A percentile compares a stretch with the other conserved stretches of the same genome.
phyloP scores from a whole-genome alignment of 2,329 filamentous ascomycete species.

The Phaeosphaeria sp. region DNA sequence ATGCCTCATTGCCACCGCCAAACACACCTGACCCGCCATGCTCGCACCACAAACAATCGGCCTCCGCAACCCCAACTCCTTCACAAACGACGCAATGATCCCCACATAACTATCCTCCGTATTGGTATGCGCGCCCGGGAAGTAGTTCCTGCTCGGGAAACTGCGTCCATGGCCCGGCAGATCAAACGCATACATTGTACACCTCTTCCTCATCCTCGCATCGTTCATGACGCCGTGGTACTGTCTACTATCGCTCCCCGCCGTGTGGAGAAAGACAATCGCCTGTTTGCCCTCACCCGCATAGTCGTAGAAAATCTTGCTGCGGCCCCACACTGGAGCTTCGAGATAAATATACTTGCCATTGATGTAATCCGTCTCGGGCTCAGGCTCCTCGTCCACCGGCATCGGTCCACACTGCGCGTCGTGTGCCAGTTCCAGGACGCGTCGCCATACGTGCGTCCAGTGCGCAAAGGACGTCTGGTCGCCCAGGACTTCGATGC shows the following conservation, averaged over 20 bases:
- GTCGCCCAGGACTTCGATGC: conserved; percentile 56
- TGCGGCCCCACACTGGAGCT: conserved; percentile 55
- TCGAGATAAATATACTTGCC: conserved; percentile 57
- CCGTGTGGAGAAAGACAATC: conserved; percentile 56
- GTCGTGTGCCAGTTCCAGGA: conserved; percentile 57
- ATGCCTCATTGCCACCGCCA: conserved; percentile 55
- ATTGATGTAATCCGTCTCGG: conserved; percentile 53
- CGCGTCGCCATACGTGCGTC: conserved; percentile 56
- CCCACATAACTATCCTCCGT: conserved; percentile 57
- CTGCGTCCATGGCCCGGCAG: conserved; percentile 58
- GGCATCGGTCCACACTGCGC: conserved; percentile 54
- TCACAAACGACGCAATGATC: conserved; percentile 54
- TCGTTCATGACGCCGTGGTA: conserved; percentile 62
- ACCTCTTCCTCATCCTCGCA: conserved; percentile 53
- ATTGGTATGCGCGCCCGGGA: conserved; percentile 55
- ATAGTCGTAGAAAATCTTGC: conserved; percentile 59
- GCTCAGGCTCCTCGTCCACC: conserved; percentile 47
- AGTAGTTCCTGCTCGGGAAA: conserved; percentile 53
- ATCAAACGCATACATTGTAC: conserved; percentile 59
- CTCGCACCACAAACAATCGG: conserved; percentile 58
- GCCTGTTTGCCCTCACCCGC: conserved; percentile 55
- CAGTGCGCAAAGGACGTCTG: conserved; percentile 53
- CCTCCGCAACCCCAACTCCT: conserved; percentile 51
- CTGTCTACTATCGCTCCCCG: conserved; percentile 56
- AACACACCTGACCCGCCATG: conserved; percentile 59